Evolutionary conservation across 2,329 filamentous ascomycete species (phyloP).

Genomic region (Teratosphaeria destructans): DNA sequence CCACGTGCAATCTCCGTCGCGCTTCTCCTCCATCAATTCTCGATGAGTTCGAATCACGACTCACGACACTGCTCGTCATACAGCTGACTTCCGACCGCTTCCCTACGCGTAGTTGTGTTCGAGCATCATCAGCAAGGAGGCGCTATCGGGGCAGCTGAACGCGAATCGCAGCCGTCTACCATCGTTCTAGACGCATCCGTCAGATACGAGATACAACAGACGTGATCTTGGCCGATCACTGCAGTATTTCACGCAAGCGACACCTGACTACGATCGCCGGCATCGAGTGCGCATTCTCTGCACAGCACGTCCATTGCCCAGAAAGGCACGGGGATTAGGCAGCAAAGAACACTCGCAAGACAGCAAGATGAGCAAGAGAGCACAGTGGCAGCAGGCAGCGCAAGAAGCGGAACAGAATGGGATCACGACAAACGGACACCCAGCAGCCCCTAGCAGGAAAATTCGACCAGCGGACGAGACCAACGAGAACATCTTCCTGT

Average conservation of each 20-base stretch:
- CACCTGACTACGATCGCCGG: not conserved
- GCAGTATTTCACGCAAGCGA: not conserved
- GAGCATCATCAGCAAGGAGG: not conserved
- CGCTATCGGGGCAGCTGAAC: not conserved
- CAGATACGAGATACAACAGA: not conserved
- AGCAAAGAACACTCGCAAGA: not conserved
- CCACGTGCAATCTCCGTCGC: not conserved
- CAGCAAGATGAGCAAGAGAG: not conserved
- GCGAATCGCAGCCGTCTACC: not conserved
- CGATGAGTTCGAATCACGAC: not conserved
- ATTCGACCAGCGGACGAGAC: constrained; percentile 17
- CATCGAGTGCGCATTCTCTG: not conserved
- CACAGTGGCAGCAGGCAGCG: not conserved
- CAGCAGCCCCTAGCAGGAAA: constrained; percentile 12
- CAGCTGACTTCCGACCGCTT: not conserved
- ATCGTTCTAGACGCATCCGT: not conserved
- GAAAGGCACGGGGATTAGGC: not conserved
- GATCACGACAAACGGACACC: constrained; percentile 16
- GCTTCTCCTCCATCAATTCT: not conserved
- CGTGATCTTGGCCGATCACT: not conserved
- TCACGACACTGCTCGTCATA: not conserved
- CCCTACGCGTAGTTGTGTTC: not conserved
- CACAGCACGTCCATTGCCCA: not conserved
- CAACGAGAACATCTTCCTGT: constrained; percentile 46
- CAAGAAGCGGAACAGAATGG: constrained; percentile 1